Evolutionary conservation across 1,284 basidiomycete genomes (phyloP).

Genomic region (Cryptococcus neoformans): DNA sequence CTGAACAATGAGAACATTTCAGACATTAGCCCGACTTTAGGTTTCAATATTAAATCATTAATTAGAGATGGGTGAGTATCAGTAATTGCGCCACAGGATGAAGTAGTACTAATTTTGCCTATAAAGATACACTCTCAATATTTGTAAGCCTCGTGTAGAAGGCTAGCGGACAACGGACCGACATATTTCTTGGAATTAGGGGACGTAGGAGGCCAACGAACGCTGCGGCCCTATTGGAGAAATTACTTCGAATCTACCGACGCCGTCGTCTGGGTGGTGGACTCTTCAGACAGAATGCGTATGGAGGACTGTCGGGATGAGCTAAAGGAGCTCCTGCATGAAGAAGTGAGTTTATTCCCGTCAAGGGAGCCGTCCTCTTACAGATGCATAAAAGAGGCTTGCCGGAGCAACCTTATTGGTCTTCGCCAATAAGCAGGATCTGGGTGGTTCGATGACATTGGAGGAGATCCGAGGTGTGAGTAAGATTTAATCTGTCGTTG

Average conservation of each 20-base stretch:
- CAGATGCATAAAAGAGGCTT: conserved; percentile 60
- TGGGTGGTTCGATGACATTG: conserved; percentile 78
- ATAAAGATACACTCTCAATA: conserved; percentile 81
- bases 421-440: conserved; percentile 99
- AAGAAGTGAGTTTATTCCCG: conserved; percentile 68
- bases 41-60: conserved; percentile 99
- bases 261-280: conserved; percentile 98
- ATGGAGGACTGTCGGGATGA: conserved; percentile 87
- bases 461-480: conserved; percentile 78
- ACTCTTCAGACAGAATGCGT: conserved; percentile 84
- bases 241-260: conserved; percentile 99
- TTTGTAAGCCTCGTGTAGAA: conserved; percentile 61
- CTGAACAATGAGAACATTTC: conserved; percentile 86
- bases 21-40: conserved; percentile 86
- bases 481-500: background rate
- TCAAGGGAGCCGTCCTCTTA: background rate
- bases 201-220: conserved; percentile 97
- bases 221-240: conserved; percentile 94
- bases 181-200: conserved; percentile 54
- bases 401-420: conserved; percentile 92
- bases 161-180: background rate
- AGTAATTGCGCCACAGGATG: background rate
- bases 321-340: conserved; percentile 75
- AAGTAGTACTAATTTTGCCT: conserved; percentile 8
- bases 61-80: conserved; percentile 74